A percentile compares a stretch with the other conserved stretches of the same genome.
These are phyloP conservation scores for Colletotrichum limetticola DNA, from an alignment of 2,329 filamentous ascomycete species.

Conservation along the genomic window DNA sequence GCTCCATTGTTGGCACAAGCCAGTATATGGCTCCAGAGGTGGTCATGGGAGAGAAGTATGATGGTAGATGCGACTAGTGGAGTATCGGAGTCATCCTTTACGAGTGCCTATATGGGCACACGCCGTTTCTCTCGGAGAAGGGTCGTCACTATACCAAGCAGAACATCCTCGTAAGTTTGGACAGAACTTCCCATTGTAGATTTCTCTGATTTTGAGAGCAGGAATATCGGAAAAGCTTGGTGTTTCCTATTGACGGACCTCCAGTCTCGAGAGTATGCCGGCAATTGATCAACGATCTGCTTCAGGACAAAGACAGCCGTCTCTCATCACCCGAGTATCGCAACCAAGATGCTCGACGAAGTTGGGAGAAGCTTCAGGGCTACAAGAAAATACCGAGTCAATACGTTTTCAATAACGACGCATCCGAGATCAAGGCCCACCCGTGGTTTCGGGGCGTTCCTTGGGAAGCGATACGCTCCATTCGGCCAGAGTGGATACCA, in stretches of 20 bases:
- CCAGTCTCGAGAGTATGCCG: constrained; percentile 77
- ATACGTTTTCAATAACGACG: constrained; percentile 85
- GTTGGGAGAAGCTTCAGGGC: constrained; percentile 30
- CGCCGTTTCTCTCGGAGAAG: constrained; percentile 87
- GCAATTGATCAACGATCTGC: constrained; percentile 78
- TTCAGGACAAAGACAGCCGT: constrained; percentile 79
- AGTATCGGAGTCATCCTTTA: constrained; percentile 94
- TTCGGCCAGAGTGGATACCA: constrained; percentile 83
- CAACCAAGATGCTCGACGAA: constrained; percentile 26
- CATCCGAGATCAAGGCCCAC: constrained; percentile 89
- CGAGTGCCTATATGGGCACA: constrained; percentile 92
- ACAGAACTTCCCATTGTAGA: too few relatives aligned
- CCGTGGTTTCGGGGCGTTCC: constrained; percentile 84
- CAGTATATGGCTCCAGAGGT: constrained; percentile 99
- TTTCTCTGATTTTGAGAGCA: constrained; percentile 42
- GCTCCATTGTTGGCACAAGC: constrained; percentile 92
- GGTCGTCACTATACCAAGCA: constrained; percentile 83
- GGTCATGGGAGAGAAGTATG: constrained; percentile 82
- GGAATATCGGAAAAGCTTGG: constrained; percentile 77
- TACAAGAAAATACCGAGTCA: constrained; percentile 44
- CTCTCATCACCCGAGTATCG: constrained; percentile 68
- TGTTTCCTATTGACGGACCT: constrained; percentile 72
- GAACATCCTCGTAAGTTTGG: constrained; percentile 76
- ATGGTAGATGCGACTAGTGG: constrained; percentile 97
- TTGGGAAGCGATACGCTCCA: constrained; percentile 80